Evolutionary conservation across 306 rosid genomes (phyloP).

Genomic region (Cicer judaicum): DNA sequence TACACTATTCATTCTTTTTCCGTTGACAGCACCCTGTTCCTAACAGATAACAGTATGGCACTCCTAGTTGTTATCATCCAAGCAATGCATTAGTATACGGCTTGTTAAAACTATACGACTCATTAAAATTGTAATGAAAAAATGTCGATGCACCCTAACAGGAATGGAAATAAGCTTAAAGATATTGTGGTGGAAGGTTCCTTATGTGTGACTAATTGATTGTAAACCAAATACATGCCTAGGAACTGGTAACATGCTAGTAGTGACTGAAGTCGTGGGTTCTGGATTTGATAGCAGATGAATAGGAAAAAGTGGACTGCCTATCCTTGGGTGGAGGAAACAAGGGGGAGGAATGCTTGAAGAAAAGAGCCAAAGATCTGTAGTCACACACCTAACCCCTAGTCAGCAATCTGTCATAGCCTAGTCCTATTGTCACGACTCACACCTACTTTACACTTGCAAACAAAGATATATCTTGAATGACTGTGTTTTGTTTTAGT

Average conservation of each 20-base stretch:
- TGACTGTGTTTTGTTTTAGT: slow-evolving; percentile 3
- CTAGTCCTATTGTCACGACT: slow-evolving; percentile 21
- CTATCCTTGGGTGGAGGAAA: not conserved
- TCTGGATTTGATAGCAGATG: slow-evolving; percentile 23
- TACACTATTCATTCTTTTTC: not conserved
- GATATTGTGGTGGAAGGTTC: slow-evolving; percentile 3
- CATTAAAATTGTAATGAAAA: not conserved
- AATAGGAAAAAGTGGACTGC: slow-evolving; percentile 19
- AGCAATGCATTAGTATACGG: not conserved
- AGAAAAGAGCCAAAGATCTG: not conserved
- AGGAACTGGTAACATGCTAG: slow-evolving; percentile 1
- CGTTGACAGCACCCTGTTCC: not conserved
- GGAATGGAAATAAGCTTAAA: not conserved
- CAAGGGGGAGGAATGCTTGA: slow-evolving; percentile 13
- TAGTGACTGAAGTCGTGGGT: slow-evolving; percentile 1
- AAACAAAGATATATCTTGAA: not conserved
- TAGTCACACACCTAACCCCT: slow-evolving; percentile 3
- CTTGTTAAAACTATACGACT: not conserved
- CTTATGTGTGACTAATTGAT: not conserved
- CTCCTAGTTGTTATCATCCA: not conserved
- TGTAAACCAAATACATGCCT: not conserved
- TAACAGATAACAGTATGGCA: not conserved
- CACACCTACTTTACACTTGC: slow-evolving; percentile 16
- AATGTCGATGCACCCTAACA: not conserved
- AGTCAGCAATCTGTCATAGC: not conserved